Conservation (phyloP, 257 asterid species). For the Avicennia marina region DNA sequence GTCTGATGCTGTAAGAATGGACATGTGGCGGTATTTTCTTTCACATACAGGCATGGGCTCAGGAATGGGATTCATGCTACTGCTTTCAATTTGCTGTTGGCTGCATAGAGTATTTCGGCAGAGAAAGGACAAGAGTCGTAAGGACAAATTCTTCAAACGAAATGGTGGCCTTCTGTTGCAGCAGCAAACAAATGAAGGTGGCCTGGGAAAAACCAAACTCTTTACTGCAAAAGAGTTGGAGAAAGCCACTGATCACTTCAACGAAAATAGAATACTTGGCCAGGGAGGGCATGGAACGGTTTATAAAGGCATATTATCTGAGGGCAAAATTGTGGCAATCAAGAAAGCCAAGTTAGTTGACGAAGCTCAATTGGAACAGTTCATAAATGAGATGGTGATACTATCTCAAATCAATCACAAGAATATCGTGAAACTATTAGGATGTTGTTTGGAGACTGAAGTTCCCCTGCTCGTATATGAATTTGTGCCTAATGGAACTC, state of each 20-base stretch:
- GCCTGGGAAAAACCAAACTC: slow-evolving; percentile 14
- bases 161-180: slow-evolving; percentile 14
- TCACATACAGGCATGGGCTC: slow-evolving; percentile 11
- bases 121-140: slow-evolving; percentile 11
- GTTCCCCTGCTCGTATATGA: too few species aligned
- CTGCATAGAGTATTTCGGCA: neutral
- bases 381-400: slow-evolving; percentile 26
- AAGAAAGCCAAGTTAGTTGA: slow-evolving; percentile 24
- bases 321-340: slow-evolving; percentile 21
- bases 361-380: slow-evolving; percentile 15
- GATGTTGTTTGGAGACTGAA: slow-evolving; percentile 22
- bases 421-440: slow-evolving; percentile 22
- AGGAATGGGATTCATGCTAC: slow-evolving; percentile 15
- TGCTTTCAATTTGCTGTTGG: neutral
- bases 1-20: too few species aligned
- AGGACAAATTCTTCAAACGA: slow-evolving; percentile 6
- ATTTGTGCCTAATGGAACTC: too few species aligned
- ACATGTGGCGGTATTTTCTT: too few species aligned
- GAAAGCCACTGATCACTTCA: slow-evolving; percentile 26
- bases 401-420: slow-evolving; percentile 24
- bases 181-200: slow-evolving; percentile 18
- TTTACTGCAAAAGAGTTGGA: slow-evolving; percentile 20
- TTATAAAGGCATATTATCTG: slow-evolving; percentile 26
- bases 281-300: slow-evolving; percentile 30
- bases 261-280: slow-evolving; percentile 18